Evolutionary conservation across 2,329 filamentous ascomycete species (phyloP), one percentile per base, ranked within the genome.

Genomic region (Neonectria magnoliae): DNA sequence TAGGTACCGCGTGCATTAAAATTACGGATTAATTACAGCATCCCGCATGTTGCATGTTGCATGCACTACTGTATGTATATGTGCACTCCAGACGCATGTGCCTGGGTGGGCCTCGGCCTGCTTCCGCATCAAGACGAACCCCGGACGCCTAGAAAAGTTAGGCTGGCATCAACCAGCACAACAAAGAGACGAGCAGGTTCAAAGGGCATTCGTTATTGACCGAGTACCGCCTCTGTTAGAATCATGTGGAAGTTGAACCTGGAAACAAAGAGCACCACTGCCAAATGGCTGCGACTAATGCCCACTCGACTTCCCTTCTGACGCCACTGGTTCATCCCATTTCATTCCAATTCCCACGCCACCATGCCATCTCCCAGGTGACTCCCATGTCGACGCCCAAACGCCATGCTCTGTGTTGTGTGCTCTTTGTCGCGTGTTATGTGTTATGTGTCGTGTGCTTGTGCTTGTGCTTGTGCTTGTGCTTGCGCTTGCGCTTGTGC

Each of bases 321-420:
- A 25, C 55, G 33, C 60, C 61, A 56, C 61, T 36, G 55, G 50
- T 44, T 55, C 61, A 7, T 57, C 22, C 38, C 53, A 45, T 31
- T 38, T 38, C 41, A 44, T 29, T 42, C 41, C 18, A 18, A 65
- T 44, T 42, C 52, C 16, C n/a, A 18, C 9, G n/a, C 16, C 16
- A 20, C 38, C 52, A n/a, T 48, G 8, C 45, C 62, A 29, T 58
- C 60, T 47, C 54, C 33, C 47, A 52, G 51, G 42, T 16, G 29
- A 5, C 38, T 25, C 45, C 53, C 58, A 33, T 31, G 48, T 59
- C 29, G 50, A 63, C 63, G 51, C 63, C 63, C 50, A 61, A 65
- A 65, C 63, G 59, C 63, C 63, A 29, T 52, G 55, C 52, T 58
- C 45, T 58, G 27, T 42, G 44, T 57, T 31, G 13, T 56, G 60